Evolutionary conservation across 2,329 filamentous ascomycete genomes (phyloP).

Genomic region (Arthrobotrys entomopaga): DNA sequence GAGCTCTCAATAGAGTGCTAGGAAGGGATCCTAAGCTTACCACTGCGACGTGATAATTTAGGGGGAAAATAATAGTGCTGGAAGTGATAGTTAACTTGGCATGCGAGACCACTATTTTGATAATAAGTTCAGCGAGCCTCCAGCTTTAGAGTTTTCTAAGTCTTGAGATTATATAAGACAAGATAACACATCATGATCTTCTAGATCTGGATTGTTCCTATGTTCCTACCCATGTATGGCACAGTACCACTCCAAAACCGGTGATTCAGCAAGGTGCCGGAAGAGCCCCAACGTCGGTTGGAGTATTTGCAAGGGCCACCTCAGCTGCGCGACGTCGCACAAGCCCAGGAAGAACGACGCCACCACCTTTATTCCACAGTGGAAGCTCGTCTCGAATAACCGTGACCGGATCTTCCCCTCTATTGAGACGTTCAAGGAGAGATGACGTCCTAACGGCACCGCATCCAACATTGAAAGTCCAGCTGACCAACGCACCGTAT

Average conservation of each 20-base stretch:
- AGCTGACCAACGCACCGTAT: slow-evolving; percentile 16
- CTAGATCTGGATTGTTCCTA: too few species aligned
- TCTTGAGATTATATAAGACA: too few species aligned
- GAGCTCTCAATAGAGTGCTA: too few species aligned
- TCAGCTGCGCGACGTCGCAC: slow-evolving; percentile 7
- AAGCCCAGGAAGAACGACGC: slow-evolving; percentile 4
- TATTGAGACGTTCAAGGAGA: slow-evolving; percentile 15
- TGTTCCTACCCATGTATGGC: too few species aligned
- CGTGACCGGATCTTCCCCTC: background rate
- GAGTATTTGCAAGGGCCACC: slow-evolving; percentile 9
- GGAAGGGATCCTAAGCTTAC: too few species aligned
- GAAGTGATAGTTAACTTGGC: too few species aligned
- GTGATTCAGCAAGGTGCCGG: background rate
- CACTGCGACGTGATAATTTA: too few species aligned
- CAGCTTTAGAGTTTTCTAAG: too few species aligned
- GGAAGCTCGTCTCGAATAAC: slow-evolving; percentile 9
- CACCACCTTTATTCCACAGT: slow-evolving; percentile 1
- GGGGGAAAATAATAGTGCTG: too few species aligned
- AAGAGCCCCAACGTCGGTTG: slow-evolving; percentile 3
- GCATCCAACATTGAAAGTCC: slow-evolving; percentile 22
- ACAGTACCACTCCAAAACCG: background rate
- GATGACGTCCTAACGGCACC: background rate
- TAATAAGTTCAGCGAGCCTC: too few species aligned
- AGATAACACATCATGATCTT: too few species aligned
- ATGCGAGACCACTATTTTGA: too few species aligned